A percentile compares a stretch with the other conserved stretches of the same genome.
Evolutionary conservation across 148 eudicot genomes (phyloP).

Genomic region (Chenopodium suecicum): DNA sequence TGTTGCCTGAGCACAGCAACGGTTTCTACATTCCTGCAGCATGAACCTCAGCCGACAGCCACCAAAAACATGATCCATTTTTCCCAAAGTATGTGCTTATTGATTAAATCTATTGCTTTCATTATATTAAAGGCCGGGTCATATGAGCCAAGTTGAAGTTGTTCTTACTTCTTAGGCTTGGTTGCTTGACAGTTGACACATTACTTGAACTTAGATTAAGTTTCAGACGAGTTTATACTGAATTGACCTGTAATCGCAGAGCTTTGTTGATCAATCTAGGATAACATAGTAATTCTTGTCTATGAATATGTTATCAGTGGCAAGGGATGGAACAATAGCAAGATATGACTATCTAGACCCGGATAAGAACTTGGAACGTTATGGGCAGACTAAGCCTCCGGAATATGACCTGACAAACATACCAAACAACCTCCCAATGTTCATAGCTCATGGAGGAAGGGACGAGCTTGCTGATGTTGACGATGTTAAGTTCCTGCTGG

Average conservation of each 20-base stretch:
- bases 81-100: slow-evolving; percentile 62
- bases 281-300: background rate
- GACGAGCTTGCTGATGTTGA: slow-evolving; percentile 56
- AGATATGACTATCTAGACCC: slow-evolving; percentile 47
- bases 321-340: slow-evolving; percentile 46
- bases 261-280: background rate
- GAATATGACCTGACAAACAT: slow-evolving; percentile 46
- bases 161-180: background rate
- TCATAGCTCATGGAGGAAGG: slow-evolving; percentile 54
- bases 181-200: background rate
- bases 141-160: background rate
- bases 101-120: background rate
- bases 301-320: slow-evolving; percentile 37
- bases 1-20: slow-evolving; percentile 62
- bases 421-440: slow-evolving; percentile 51
- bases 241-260: background rate
- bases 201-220: background rate
- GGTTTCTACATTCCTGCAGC: slow-evolving; percentile 34
- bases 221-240: background rate
- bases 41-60: slow-evolving; percentile 65
- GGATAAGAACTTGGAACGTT: slow-evolving; percentile 39
- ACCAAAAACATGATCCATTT: slow-evolving; percentile 79
- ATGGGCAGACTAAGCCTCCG: slow-evolving; percentile 54
- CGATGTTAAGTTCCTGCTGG: slow-evolving; percentile 50
- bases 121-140: background rate